phyloP scores from a whole-genome alignment of 1,139 yeast genomes.

The Diutina catenulata region DNA sequence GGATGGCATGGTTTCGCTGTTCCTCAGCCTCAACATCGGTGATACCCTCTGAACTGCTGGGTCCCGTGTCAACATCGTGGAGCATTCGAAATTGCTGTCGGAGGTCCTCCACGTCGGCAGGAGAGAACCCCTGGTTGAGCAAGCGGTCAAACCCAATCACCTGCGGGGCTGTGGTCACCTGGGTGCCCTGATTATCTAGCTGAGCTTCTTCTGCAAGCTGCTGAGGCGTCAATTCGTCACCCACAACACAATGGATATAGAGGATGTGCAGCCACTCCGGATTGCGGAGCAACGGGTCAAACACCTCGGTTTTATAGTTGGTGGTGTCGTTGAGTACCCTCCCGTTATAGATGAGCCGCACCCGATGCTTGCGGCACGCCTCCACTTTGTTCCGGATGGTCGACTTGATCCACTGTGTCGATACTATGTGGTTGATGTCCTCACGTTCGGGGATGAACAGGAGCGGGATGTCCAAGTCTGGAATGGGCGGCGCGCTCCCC shows the following conservation, averaged over 20 bases:
- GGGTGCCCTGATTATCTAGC: constrained; percentile 28
- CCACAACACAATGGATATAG: constrained; percentile 73
- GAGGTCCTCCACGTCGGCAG: constrained; percentile 59
- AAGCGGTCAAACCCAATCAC: constrained; percentile 80
- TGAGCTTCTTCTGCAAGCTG: constrained; percentile 56
- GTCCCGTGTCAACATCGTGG: constrained; percentile 30
- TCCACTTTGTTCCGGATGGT: constrained; percentile 18
- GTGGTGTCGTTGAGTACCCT: constrained; percentile 52
- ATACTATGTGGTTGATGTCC: constrained; percentile 21
- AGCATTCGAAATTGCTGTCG: constrained; percentile 64
- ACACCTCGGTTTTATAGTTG: constrained; percentile 24
- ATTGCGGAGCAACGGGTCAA: constrained; percentile 7
- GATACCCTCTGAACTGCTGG: constrained; percentile 13
- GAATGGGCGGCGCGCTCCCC: constrained; percentile 9
- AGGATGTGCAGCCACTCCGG: constrained; percentile 13
- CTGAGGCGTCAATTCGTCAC: constrained; percentile 48
- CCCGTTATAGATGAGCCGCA: constrained; percentile 68
- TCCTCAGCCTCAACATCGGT: constrained; percentile 33
- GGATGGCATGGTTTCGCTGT: constrained; percentile 22
- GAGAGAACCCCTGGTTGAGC: constrained; percentile 72
- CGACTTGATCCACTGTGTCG: constrained; percentile 19
- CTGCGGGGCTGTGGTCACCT: constrained; percentile 40
- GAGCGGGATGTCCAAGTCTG: constrained; percentile 21
- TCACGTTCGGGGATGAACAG: constrained; percentile 20
- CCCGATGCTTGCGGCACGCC: constrained; percentile 23